Evolutionary conservation across 176 grass and related monocot species (phyloP).

Genomic region (Aegilops speltoides): DNA sequence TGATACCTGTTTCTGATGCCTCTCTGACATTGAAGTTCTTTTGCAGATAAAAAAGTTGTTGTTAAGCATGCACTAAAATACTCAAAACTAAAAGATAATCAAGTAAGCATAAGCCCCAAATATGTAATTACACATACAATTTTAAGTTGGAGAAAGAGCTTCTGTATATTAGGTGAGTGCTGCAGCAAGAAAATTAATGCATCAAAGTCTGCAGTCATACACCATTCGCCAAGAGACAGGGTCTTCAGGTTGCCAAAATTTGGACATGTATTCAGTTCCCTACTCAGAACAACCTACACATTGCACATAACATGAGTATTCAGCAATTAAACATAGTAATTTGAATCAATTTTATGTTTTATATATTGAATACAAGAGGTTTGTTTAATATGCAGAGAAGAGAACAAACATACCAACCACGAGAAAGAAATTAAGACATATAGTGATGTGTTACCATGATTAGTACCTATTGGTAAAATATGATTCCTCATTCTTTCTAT

Average conservation of each 20-base stretch:
- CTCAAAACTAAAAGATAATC: neutral
- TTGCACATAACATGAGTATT: neutral
- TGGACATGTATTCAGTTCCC: neutral
- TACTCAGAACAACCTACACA: conserved; percentile 9
- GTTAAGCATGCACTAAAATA: no score
- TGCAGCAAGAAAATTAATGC: conserved; percentile 28
- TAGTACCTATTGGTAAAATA: no score
- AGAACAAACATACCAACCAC: neutral
- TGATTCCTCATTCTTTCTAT: neutral
- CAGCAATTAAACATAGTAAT: neutral
- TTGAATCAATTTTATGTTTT: neutral
- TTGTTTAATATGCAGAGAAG: neutral
- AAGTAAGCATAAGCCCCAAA: neutral
- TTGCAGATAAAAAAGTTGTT: no score
- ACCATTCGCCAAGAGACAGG: conserved; percentile 33
- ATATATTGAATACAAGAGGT: neutral
- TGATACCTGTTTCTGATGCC: no score
- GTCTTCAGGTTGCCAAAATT: conserved; percentile 25
- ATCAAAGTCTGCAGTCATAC: conserved; percentile 10
- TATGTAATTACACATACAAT: conserved; percentile 1
- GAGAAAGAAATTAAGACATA: neutral
- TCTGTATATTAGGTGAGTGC: conserved; percentile 19
- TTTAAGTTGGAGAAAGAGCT: conserved; percentile 21
- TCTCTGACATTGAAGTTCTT: no score
- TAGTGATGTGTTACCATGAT: no score